Conservation (phyloP, 257 asterid genomes). For the Solanum sitiens region DNA sequence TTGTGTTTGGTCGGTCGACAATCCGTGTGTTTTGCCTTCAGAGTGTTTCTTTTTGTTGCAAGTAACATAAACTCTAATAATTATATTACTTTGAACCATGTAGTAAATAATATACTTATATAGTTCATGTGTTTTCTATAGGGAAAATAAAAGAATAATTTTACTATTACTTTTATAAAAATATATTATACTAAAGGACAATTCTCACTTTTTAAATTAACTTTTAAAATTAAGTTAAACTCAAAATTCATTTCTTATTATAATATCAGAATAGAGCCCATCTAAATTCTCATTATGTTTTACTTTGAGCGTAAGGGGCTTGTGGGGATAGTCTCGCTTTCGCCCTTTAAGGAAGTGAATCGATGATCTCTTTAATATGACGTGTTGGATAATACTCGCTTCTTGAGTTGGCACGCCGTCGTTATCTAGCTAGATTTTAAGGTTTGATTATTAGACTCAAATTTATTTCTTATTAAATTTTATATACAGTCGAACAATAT, state of each 20-base stretch:
- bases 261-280: neutral
- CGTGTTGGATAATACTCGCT: no score
- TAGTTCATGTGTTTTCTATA: neutral
- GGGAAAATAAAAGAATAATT: neutral
- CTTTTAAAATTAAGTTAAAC: neutral
- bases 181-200: no score
- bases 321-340: neutral
- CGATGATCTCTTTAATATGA: no score
- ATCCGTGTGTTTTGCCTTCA: slow-evolving; percentile 60
- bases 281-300: neutral
- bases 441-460: no score
- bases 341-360: neutral
- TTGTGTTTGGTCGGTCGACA: slow-evolving; percentile 66
- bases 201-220: neutral
- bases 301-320: neutral
- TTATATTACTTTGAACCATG: slow-evolving; percentile 10
- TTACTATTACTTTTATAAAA: neutral
- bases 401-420: no score
- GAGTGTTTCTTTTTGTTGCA: slow-evolving; percentile 30
- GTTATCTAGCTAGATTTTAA: no score
- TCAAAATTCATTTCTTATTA: neutral
- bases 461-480: neutral
- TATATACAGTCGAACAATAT: fast-evolving
- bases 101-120: neutral
- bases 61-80: slow-evolving; percentile 26